Base-by-base conservation (phyloP, 2,329 filamentous ascomycete species). In the Aspergillus cejpii region DNA sequence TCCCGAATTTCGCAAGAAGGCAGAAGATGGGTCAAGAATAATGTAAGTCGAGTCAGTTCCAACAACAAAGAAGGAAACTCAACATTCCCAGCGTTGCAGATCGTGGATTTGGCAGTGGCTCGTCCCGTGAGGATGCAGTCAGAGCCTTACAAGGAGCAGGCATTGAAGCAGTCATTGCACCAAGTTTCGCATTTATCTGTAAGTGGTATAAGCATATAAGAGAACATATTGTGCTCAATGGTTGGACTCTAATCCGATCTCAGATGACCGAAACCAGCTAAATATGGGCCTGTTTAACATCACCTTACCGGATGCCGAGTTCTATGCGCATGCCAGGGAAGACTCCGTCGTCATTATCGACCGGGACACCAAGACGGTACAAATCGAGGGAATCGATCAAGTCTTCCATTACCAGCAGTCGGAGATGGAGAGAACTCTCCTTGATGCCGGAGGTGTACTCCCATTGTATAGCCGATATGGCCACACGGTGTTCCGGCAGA, bases 141-240 rank as follows among this genome's bases (percentile, higher is more conserved):
- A 59, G 54, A 24, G 67, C 70, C 3, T 56, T 73, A 7, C 55
- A 64, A 42, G 67, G 64, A 51, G 41, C 37, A 14, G 42, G 66
- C 1, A 60, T 73, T 3, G 48, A 67, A 47, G 68, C 63, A 39
- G 70, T 74, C 3, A 71, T 73, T 44, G 71, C 70, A 1, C 52
- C 59, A 33, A 66, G 62, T 0, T 73, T 72, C 48, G 67, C 68
- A 1, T 74, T 74, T 54, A 74, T 74, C 45, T 73, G 39, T 47
- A 21, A 29, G 44, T 39, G 19, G 12, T 11, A 5, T 8, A 5
- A 24, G 5, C 23, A 24, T 24, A 8, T 5, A 24, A 5, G 23
- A 24, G 5, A 24, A 24, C 23, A n/a, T n/a, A n/a, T n/a, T n/a
- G n/a, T n/a, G n/a, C n/a, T n/a, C n/a, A n/a, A n/a, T n/a, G 5